phyloP scores from a whole-genome alignment of 2,329 filamentous ascomycete genomes.

The Aspergillus niger region DNA sequence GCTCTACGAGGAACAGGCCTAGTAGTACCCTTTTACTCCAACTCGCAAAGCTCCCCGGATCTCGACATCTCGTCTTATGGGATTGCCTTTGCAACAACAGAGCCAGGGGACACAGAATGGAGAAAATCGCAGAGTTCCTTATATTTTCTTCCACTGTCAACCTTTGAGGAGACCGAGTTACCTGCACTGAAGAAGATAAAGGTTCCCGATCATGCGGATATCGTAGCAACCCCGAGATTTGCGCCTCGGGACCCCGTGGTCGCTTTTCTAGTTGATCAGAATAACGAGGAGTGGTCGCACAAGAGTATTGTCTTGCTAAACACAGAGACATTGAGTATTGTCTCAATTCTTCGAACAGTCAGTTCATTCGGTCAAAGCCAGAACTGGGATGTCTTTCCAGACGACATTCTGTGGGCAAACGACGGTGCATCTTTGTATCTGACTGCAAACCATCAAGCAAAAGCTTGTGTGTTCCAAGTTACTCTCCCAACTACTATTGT shows the following conservation, averaged over 20 bases:
- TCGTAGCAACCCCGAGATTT: background rate
- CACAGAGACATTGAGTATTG: background rate
- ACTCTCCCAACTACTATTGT: background rate
- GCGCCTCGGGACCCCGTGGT: background rate
- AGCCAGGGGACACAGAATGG: background rate
- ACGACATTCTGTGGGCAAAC: constrained; percentile 2
- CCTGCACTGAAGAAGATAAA: background rate
- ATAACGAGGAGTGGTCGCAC: background rate
- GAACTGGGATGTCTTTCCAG: constrained; percentile 2
- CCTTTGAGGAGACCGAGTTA: constrained; percentile 1
- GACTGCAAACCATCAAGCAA: background rate
- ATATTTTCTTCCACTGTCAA: constrained; percentile 1
- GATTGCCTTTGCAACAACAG: background rate
- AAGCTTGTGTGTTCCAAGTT: background rate
- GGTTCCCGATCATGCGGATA: background rate
- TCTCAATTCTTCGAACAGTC: background rate
- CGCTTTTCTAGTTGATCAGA: constrained; percentile 1
- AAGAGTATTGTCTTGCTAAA: background rate
- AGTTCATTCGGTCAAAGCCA: background rate
- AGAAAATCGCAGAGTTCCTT: background rate
- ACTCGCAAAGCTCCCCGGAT: background rate
- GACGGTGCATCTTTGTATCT: background rate
- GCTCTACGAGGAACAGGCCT: constrained; percentile 4
- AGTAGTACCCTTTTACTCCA: background rate
- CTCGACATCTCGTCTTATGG: background rate